Percentiles rank a stretch among this genome's conserved stretches.
These are phyloP conservation scores for Harringtonia lauricola DNA, from an alignment of 2,329 filamentous ascomycete species.

Conservation along the genomic window DNA sequence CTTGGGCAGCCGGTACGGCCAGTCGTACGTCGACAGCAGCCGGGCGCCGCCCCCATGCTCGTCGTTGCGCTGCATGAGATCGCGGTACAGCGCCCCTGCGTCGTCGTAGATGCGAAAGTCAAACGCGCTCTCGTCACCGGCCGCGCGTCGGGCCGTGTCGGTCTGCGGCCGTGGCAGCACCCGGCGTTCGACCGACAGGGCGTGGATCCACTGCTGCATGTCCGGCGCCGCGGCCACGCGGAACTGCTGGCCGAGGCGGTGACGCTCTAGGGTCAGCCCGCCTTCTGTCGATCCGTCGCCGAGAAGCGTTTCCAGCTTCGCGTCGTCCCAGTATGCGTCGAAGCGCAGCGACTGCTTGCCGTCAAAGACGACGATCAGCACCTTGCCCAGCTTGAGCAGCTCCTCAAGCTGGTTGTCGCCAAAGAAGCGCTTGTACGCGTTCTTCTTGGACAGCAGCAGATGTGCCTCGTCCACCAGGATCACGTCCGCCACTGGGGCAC, in stretches of 20 bases:
- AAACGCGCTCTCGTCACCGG: constrained; percentile 1
- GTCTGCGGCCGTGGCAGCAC: constrained; percentile 1
- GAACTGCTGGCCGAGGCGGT: constrained; percentile 1
- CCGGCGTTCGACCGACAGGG: constrained; percentile 4
- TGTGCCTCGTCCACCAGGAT: constrained; percentile 6
- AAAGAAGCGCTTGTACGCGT: constrained; percentile 7
- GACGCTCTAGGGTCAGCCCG: background rate
- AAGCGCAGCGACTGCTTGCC: constrained; percentile 7
- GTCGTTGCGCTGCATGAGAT: constrained; percentile 3
- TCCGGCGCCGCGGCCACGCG: constrained; percentile 2
- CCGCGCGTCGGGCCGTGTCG: background rate
- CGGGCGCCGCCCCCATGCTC: constrained; percentile 3
- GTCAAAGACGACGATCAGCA: constrained; percentile 4
- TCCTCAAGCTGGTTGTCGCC: constrained; percentile 8
- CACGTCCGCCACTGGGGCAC: background rate
- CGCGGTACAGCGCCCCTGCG: constrained; percentile 4
- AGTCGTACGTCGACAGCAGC: constrained; percentile 7
- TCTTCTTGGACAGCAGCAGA: constrained; percentile 5
- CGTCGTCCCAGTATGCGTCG: constrained; percentile 4
- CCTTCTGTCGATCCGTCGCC: background rate
- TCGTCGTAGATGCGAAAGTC: constrained; percentile 6
- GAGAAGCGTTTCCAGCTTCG: background rate
- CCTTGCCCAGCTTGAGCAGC: constrained; percentile 3
- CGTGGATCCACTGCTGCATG: constrained; percentile 6
- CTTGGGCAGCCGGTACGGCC: constrained; percentile 5